phyloP scores from a whole-genome alignment of 2,329 filamentous ascomycete species.

The Amylocarpus encephaloides region DNA sequence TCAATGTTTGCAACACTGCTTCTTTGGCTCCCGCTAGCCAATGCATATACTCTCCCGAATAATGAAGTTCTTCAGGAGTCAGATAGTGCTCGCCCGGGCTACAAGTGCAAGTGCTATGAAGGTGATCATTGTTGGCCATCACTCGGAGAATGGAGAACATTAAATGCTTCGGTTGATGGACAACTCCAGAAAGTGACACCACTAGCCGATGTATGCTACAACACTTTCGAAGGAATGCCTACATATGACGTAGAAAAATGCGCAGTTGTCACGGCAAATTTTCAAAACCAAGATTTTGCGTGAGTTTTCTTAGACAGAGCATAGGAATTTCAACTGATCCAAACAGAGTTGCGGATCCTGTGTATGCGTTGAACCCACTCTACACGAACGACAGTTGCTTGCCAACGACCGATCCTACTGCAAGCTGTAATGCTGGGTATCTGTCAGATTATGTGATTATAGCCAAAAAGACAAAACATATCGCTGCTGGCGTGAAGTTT shows the following conservation, averaged over 20 bases:
- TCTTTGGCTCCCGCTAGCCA: not conserved
- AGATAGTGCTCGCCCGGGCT: not conserved
- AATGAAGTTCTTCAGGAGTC: not conserved
- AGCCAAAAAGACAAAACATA: constrained; percentile 12
- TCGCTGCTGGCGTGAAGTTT: constrained; percentile 28
- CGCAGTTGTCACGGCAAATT: constrained; percentile 23
- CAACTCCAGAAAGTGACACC: constrained; percentile 33
- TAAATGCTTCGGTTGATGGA: constrained; percentile 41
- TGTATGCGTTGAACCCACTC: constrained; percentile 12
- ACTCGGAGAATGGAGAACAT: constrained; percentile 36
- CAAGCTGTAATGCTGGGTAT: constrained; percentile 1
- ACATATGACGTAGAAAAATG: constrained; percentile 32
- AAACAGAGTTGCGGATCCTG: not conserved
- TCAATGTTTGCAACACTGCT: not conserved
- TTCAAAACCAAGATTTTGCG: constrained; percentile 34
- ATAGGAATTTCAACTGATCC: not conserved
- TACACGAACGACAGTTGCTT: constrained; percentile 29
- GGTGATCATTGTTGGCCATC: constrained; percentile 39
- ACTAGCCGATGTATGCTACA: constrained; percentile 38
- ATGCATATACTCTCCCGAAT: not conserved
- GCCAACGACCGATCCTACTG: constrained; percentile 2
- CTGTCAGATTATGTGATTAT: constrained; percentile 18
- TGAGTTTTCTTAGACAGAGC: constrained; percentile 6
- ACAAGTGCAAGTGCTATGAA: constrained; percentile 9
- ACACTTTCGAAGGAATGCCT: constrained; percentile 20